phyloP scores from a whole-genome alignment of 2,329 filamentous ascomycete species.

The Exophiala calicioides region DNA sequence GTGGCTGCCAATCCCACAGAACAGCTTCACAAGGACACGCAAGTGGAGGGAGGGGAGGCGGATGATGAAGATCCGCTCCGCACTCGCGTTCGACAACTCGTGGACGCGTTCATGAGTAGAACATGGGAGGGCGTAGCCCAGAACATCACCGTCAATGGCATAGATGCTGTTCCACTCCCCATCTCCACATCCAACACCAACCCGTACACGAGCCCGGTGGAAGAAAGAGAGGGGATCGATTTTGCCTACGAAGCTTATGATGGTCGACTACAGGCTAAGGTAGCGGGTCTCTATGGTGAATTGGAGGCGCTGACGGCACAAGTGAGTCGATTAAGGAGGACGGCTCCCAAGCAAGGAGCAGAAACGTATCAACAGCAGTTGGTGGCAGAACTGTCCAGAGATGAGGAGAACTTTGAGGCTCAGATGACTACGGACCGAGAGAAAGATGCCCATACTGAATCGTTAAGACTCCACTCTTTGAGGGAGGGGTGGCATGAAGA shows the following conservation, averaged over 20 bases:
- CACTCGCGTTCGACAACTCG: constrained; percentile 22
- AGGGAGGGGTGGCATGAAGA: constrained; percentile 39
- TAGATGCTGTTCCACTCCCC: constrained; percentile 37
- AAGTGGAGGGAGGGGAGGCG: constrained; percentile 1
- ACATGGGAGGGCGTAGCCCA: constrained; percentile 47
- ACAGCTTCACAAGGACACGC: not conserved
- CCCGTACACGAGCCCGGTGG: constrained; percentile 7
- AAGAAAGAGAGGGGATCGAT: constrained; percentile 46
- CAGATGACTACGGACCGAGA: constrained; percentile 11
- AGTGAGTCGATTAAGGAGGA: constrained; percentile 48
- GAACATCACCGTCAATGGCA: constrained; percentile 51
- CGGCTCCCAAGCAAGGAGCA: constrained; percentile 46
- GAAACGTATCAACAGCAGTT: constrained; percentile 41
- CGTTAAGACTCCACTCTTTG: constrained; percentile 25
- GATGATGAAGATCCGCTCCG: constrained; percentile 29
- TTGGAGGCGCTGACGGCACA: constrained; percentile 50
- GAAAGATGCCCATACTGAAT: not conserved
- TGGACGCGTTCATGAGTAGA: constrained; percentile 44
- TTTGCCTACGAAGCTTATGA: constrained; percentile 48
- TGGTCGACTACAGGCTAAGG: constrained; percentile 42
- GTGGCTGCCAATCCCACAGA: not conserved
- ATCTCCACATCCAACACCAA: constrained; percentile 27
- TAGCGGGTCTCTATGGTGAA: constrained; percentile 49
- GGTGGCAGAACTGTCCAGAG: constrained; percentile 38
- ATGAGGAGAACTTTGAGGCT: constrained; percentile 46